phyloP scores from a whole-genome alignment of 2,329 filamentous ascomycete species.

The Monosporascus sp. region DNA sequence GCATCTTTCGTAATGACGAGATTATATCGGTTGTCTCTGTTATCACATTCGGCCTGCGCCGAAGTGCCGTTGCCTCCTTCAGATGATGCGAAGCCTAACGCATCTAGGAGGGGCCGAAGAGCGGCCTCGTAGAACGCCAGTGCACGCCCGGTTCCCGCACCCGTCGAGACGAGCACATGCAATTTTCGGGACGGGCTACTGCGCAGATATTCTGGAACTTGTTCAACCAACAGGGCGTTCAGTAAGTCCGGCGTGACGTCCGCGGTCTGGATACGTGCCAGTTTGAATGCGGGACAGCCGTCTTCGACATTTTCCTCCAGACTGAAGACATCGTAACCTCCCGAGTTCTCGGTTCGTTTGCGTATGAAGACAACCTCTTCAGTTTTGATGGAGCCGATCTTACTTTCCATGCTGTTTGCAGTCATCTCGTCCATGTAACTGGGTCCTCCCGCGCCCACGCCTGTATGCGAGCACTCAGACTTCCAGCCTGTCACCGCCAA shows the following conservation, averaged over 20 bases:
- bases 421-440: conserved; percentile 1
- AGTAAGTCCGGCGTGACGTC: conserved; percentile 33
- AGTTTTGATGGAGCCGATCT: conserved; percentile 13
- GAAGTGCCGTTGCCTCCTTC: neutral
- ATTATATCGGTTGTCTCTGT: conserved; percentile 32
- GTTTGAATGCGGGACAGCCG: conserved; percentile 17
- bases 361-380: conserved; percentile 29
- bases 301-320: conserved; percentile 31
- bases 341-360: conserved; percentile 5
- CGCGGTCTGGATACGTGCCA: conserved; percentile 24
- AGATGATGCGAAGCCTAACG: conserved; percentile 33
- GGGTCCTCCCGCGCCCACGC: too few species aligned
- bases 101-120: conserved; percentile 49
- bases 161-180: conserved; percentile 64
- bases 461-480: too few species aligned
- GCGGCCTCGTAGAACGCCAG: conserved; percentile 49
- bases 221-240: conserved; percentile 29
- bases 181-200: conserved; percentile 28
- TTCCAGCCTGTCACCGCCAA: too few species aligned
- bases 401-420: neutral
- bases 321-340: conserved; percentile 31
- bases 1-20: conserved; percentile 60
- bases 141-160: conserved; percentile 58
- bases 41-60: conserved; percentile 2
- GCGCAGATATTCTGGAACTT: conserved; percentile 33